Conservation (phyloP, 352 stramenopile genomes). For the Globisporangium parvum region DNA sequence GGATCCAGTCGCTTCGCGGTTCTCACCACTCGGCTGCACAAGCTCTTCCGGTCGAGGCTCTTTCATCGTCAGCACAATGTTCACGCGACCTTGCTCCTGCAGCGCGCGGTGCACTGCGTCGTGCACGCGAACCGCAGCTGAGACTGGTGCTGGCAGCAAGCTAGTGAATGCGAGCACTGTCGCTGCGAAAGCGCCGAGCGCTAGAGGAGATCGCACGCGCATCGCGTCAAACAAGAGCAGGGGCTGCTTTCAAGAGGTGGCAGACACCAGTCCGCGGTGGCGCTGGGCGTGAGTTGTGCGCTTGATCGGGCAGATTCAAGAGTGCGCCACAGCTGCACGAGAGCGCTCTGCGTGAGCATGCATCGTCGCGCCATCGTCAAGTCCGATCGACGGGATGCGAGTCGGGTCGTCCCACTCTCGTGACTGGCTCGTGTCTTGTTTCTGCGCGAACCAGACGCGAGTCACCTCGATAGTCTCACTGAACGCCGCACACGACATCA, state of each 20-base stretch:
- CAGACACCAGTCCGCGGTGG: neutral
- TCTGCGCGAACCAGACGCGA: too few species aligned
- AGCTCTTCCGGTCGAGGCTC: constrained; percentile 18
- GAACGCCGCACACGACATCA: too few species aligned
- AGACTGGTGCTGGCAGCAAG: neutral
- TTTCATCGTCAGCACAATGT: constrained; percentile 30
- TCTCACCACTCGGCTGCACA: constrained; percentile 3
- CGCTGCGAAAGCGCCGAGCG: constrained; percentile 3
- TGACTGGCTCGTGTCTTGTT: too few species aligned
- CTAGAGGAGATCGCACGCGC: neutral
- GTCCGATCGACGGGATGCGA: too few species aligned
- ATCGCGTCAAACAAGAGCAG: neutral
- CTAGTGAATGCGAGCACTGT: neutral
- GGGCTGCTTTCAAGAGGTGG: too few species aligned
- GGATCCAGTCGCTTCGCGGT: neutral
- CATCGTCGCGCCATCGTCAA: neutral
- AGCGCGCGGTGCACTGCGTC: constrained; percentile 14
- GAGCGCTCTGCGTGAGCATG: neutral
- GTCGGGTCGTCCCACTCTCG: too few species aligned
- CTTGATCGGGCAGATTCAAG: neutral
- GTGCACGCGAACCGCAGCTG: constrained; percentile 10
- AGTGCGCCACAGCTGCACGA: neutral
- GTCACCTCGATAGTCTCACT: too few species aligned
- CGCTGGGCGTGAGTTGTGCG: neutral
- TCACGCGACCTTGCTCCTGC: constrained; percentile 15